Conservation (phyloP, 495 filamentous ascomycete genomes). For the Wilcoxina mikolae region DNA sequence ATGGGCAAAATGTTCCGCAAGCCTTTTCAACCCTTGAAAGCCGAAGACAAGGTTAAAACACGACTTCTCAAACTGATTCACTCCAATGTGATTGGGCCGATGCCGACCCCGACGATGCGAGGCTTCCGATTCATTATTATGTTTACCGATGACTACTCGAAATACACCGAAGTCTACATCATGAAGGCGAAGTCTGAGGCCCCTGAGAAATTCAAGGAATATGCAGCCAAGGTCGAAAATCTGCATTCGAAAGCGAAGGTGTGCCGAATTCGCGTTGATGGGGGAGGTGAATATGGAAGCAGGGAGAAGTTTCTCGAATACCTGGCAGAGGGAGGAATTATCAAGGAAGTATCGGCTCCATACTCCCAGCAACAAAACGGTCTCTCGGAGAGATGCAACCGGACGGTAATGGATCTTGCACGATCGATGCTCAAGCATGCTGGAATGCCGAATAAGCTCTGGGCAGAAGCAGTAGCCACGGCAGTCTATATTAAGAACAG, state of each 20-base stretch:
- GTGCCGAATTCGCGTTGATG: background rate
- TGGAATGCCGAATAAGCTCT: background rate
- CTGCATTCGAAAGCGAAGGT: background rate
- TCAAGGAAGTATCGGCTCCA: background rate
- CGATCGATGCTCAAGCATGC: conserved; percentile 4
- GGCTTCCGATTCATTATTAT: too few relatives aligned
- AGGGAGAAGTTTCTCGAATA: background rate
- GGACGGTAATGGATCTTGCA: background rate
- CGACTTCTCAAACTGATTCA: too few relatives aligned
- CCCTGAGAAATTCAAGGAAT: background rate
- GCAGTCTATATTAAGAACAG: conserved; percentile 4
- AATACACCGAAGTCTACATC: too few relatives aligned
- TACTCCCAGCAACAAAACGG: conserved; percentile 5
- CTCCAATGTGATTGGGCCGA: too few relatives aligned
- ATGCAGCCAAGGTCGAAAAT: background rate
- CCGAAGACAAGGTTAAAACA: background rate
- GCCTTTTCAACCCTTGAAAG: background rate
- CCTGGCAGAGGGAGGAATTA: background rate
- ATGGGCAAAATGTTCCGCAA: background rate
- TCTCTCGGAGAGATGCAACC: conserved; percentile 1
- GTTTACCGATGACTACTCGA: too few relatives aligned
- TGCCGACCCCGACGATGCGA: too few relatives aligned
- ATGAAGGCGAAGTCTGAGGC: background rate
- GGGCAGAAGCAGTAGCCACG: background rate
- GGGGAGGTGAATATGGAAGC: background rate